Conservation (phyloP, 2,329 filamentous ascomycete species). For the Colletotrichum tanaceti region DNA sequence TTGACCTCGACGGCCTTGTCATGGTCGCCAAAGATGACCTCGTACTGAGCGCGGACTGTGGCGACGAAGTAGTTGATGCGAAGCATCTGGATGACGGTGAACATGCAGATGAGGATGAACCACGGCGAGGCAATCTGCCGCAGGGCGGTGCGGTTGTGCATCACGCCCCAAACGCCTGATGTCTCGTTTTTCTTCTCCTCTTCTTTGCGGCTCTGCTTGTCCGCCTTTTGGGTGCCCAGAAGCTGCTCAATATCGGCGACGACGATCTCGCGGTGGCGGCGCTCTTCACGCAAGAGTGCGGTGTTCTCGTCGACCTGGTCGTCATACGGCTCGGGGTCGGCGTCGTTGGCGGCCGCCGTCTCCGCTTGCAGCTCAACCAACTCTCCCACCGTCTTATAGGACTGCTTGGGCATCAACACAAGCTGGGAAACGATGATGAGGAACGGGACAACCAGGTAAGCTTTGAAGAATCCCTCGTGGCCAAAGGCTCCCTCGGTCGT, state of each 20-base stretch:
- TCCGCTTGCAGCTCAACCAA: slow-evolving; percentile 79
- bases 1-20: slow-evolving; percentile 76
- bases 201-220: slow-evolving; percentile 68
- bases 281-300: slow-evolving; percentile 65
- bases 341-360: slow-evolving; percentile 48
- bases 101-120: slow-evolving; percentile 86
- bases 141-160: slow-evolving; percentile 77
- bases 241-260: slow-evolving; percentile 79
- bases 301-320: slow-evolving; percentile 71
- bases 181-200: slow-evolving; percentile 77
- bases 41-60: slow-evolving; percentile 85
- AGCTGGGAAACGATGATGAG: slow-evolving; percentile 76
- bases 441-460: slow-evolving; percentile 76
- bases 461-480: slow-evolving; percentile 76
- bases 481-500: slow-evolving; percentile 66
- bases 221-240: slow-evolving; percentile 71
- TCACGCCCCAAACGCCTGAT: slow-evolving; percentile 86
- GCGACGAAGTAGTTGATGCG: slow-evolving; percentile 95
- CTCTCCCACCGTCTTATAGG: slow-evolving; percentile 88
- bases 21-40: slow-evolving; percentile 74
- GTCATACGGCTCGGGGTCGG: slow-evolving; percentile 53
- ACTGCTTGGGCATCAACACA: slow-evolving; percentile 77
- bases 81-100: slow-evolving; percentile 82
- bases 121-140: slow-evolving; percentile 83
- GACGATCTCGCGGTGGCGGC: slow-evolving; percentile 69